Base-by-base conservation (phyloP, 1,139 yeast species). In the Arxiozyma telluris region DNA sequence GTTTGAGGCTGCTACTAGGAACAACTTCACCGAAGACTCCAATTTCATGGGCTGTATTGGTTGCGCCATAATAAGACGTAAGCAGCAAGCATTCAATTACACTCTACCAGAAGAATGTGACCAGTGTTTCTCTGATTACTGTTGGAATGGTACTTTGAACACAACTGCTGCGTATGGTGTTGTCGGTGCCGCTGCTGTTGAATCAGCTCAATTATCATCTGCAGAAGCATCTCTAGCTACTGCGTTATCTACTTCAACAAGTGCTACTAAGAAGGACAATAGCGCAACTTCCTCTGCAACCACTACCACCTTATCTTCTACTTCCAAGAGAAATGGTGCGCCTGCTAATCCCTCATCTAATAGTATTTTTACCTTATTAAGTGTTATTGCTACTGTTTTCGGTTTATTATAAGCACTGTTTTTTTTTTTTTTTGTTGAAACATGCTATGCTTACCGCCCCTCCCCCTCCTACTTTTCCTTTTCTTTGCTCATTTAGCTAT, bases 41-140 rank as follows among this genome's bases (percentile, higher is more conserved):
- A 84, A 85, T 54, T 90, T 90, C 84, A 76, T 80, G 52, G 79
- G 85, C 8, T 90, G 97, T 75, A 79, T 90, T 52, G 88, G 91
- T 1, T 90, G 98, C 75, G 97, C 97, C 9, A 81, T 90, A 53
- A 76, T 90, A 55, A 84, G 89, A 70, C 82, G 96, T 68, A 82
- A 85, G 54, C 84, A 85, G 66, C 95, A 89, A 72, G 79, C 95
- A 64, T 72, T 77, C 50, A 84, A 85, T 41, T 69, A 76, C 38
- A 75, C 78, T 21, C 84, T 83, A 58, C 78, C 90, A 8, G 82
- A 78, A 1, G 90, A 86, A 66, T 91, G 97, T 76, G 71, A 79
- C 58, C 59, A 73, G 53, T 91, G 98, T 71, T 86, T 89, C 68
- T 68, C 74, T 42, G 75, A 76, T 44, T 89, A 89, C 71, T 90